A percentile compares a stretch with the other conserved stretches of the same genome.
Evolutionary conservation across 164 flowering plant species (phyloP).

Genomic region (Vitis vinifera): DNA sequence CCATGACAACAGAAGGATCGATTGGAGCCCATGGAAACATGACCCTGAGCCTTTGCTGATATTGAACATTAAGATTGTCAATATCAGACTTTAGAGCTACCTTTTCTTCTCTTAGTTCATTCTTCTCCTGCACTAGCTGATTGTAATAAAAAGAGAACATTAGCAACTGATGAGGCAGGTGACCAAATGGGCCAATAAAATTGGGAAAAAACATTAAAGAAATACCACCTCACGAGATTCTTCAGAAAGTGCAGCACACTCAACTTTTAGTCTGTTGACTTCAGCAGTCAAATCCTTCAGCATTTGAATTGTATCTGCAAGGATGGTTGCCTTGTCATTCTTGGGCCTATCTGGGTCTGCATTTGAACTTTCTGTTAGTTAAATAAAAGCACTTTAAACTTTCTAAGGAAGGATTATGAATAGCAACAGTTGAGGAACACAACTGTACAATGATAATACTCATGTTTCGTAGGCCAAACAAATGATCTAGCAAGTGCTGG

Average conservation of each 20-base stretch:
- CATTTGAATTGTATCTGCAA: conserved; percentile 69
- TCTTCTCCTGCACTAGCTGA: conserved; percentile 84
- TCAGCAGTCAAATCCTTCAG: conserved; percentile 76
- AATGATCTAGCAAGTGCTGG: background rate
- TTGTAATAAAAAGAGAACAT: background rate
- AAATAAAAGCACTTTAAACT: background rate
- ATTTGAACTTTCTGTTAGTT: background rate
- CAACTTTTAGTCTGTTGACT: conserved; percentile 69
- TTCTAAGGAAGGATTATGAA: background rate
- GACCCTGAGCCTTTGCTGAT: conserved; percentile 66
- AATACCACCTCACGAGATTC: conserved; percentile 75
- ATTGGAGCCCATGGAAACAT: conserved; percentile 72
- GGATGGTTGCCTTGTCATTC: conserved; percentile 84
- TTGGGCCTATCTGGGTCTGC: conserved; percentile 91
- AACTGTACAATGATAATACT: no score
- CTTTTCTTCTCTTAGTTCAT: conserved; percentile 89
- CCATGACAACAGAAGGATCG: conserved; percentile 74
- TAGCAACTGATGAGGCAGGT: background rate
- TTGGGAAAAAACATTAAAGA: background rate
- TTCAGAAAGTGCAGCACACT: conserved; percentile 59
- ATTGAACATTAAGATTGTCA: conserved; percentile 62
- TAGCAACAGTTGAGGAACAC: background rate
- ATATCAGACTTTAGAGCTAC: conserved; percentile 65
- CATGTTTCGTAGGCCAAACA: no score
- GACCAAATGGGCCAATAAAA: conserved; percentile 1